Conservation (phyloP, 129 eudicot species). For the Lactuca sativa region DNA sequence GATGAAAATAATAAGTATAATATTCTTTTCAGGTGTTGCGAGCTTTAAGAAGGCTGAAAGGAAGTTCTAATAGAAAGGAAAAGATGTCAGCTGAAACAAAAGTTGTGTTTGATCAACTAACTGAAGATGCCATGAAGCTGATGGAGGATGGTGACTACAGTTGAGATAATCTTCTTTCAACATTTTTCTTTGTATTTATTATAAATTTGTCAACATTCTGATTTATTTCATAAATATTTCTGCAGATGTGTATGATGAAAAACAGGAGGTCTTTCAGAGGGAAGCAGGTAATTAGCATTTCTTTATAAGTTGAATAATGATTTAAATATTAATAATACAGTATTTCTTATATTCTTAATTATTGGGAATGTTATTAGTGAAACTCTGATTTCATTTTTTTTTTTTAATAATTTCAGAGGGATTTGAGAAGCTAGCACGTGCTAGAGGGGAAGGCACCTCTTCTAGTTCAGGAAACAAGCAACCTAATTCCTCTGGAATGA, state of each 20-base stretch:
- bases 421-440: slow-evolving; percentile 72
- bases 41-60: slow-evolving; percentile 92
- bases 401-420: slow-evolving; percentile 61
- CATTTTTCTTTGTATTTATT: background rate
- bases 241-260: slow-evolving; percentile 93
- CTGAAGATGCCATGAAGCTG: slow-evolving; percentile 91
- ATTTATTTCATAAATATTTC: slow-evolving; percentile 2
- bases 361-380: background rate
- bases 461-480: slow-evolving; percentile 33
- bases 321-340: no score
- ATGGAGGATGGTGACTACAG: slow-evolving; percentile 96
- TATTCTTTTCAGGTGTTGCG: slow-evolving; percentile 57
- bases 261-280: slow-evolving; percentile 79
- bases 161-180: slow-evolving; percentile 38
- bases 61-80: slow-evolving; percentile 70
- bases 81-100: slow-evolving; percentile 90
- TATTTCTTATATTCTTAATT: no score
- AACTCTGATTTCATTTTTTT: background rate
- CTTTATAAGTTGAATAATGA: background rate
- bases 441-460: slow-evolving; percentile 65
- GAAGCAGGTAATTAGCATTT: slow-evolving; percentile 65
- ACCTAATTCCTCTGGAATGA: slow-evolving; percentile 16
- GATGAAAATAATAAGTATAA: background rate
- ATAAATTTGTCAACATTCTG: background rate
- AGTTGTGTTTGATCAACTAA: slow-evolving; percentile 78